Conservation (phyloP, 495 filamentous ascomycete genomes). For the Podospora appendiculata region DNA sequence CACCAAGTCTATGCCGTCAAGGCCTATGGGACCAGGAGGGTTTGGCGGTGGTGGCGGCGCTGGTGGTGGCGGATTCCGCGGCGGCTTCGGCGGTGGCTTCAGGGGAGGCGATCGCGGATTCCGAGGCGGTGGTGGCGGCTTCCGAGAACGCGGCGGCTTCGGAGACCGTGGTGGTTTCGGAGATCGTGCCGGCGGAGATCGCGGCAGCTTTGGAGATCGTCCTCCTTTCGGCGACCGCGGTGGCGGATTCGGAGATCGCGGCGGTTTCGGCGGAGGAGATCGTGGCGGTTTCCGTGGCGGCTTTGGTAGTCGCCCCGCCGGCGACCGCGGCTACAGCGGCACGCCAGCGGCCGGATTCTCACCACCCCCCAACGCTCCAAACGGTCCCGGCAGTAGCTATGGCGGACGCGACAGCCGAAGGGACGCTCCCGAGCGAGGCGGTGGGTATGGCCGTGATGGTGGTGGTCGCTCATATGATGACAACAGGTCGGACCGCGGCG, state of each 20-base stretch:
- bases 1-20: constrained; percentile 71
- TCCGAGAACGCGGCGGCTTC: constrained; percentile 51
- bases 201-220: constrained; percentile 54
- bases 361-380: constrained; percentile 66
- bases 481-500: constrained; percentile 42
- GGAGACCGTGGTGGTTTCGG: constrained; percentile 54
- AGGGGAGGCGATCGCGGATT: constrained; percentile 48
- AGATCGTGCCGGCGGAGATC: constrained; percentile 46
- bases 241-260: constrained; percentile 47
- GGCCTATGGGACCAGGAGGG: constrained; percentile 66
- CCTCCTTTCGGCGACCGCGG: constrained; percentile 36
- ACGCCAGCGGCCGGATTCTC: constrained; percentile 36
- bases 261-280: constrained; percentile 46
- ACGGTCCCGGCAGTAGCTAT: constrained; percentile 57
- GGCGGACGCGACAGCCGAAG: constrained; percentile 15
- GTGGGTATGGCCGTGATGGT: constrained; percentile 47
- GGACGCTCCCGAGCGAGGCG: constrained; percentile 38
- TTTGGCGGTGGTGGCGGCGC: constrained; percentile 59
- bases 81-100: constrained; percentile 20
- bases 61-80: constrained; percentile 35
- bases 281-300: constrained; percentile 51
- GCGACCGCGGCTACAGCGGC: constrained; percentile 30
- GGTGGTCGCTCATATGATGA: constrained; percentile 56
- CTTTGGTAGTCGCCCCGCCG: constrained; percentile 51
- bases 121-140: constrained; percentile 47